Base-by-base conservation (phyloP, 257 asterid genomes). In the Solanum rostratum region DNA sequence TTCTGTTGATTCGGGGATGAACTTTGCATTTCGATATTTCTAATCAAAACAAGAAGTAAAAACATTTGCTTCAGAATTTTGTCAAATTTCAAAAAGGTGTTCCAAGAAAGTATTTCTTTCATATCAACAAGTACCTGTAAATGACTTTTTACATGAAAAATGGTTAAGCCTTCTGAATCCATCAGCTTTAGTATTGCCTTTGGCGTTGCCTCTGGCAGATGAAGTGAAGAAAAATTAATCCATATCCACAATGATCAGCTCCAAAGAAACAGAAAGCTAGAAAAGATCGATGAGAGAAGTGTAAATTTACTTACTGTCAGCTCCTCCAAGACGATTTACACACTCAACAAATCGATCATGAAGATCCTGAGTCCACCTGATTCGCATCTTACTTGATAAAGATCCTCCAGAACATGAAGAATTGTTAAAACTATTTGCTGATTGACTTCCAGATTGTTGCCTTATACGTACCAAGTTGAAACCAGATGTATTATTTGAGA, bases 91-190 rank as follows among this genome's bases (percentile, higher is more conserved):
- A 20, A 4, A 16, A 49, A 27, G 20, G 27, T 27, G 45, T 78
- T 78, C 62, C 63, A 4, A 78, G 63, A 78, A 49, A 78, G 46
- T 50, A 24, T 14, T 50, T 50, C 1, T 27, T 78, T 3, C 62
- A 15, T 78, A 49, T 49, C 9, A 69, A 22, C 33, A 41, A 52
- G 55, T 83, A 95, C 99, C 98, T 96, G 99, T 84, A 96, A 86
- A 91, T 96, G 99, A 89, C 98, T 94, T 88, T 96, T 96, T 81
- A 96, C 95, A 91, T 96, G 99, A 87, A 93, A 92, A 83, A 96
- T 96, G 60, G 98, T 95, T 54, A 96, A 92, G 16, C 99, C 97
- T 74, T 92, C 97, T 65, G 94, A 85, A 15, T 93, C 96, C 99
- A 96, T 96, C 88, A 96, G 85, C 92, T 86, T 96, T 24, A 96